These are phyloP conservation scores for Quercus lobata DNA, from an alignment of 331 rosid species.

Conservation along the genomic window DNA sequence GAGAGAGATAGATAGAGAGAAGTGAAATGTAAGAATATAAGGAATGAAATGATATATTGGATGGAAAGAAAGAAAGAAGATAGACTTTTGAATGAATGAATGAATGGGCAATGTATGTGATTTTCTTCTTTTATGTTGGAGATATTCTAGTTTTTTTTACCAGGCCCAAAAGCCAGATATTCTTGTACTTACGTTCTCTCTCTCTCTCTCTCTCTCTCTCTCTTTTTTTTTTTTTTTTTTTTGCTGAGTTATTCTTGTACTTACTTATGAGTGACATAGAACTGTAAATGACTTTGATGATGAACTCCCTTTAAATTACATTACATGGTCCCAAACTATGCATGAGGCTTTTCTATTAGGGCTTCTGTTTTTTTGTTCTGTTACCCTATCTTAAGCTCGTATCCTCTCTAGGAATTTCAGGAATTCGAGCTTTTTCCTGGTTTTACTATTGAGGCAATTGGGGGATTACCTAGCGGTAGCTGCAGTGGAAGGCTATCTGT, in stretches of 20 bases:
- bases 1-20: slow-evolving; percentile 3
- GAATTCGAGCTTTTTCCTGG: slow-evolving; percentile 11
- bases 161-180: slow-evolving; percentile 26
- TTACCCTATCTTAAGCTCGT: slow-evolving; percentile 11
- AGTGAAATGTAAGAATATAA: neutral
- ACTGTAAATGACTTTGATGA: slow-evolving; percentile 21
- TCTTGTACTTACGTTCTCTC: slow-evolving; percentile 31
- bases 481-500: slow-evolving; percentile 11
- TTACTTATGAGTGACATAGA: neutral
- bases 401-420: slow-evolving; percentile 29
- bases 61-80: slow-evolving; percentile 29
- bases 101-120: slow-evolving; percentile 43
- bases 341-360: slow-evolving; percentile 33
- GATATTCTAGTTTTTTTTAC: slow-evolving; percentile 25
- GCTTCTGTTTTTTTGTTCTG: slow-evolving; percentile 44
- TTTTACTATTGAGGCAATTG: slow-evolving; percentile 12
- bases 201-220: no score
- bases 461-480: slow-evolving; percentile 2
- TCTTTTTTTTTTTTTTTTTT: no score
- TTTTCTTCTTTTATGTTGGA: slow-evolving; percentile 50
- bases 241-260: no score
- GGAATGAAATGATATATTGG: slow-evolving; percentile 40
- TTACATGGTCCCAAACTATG: slow-evolving; percentile 25
- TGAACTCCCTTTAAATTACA: neutral
- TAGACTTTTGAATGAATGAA: slow-evolving; percentile 68